Evolutionary conservation across 2,329 filamentous ascomycete genomes (phyloP), one percentile per base, ranked within the genome.

Genomic region (Acephala macrosclerotiorum): DNA sequence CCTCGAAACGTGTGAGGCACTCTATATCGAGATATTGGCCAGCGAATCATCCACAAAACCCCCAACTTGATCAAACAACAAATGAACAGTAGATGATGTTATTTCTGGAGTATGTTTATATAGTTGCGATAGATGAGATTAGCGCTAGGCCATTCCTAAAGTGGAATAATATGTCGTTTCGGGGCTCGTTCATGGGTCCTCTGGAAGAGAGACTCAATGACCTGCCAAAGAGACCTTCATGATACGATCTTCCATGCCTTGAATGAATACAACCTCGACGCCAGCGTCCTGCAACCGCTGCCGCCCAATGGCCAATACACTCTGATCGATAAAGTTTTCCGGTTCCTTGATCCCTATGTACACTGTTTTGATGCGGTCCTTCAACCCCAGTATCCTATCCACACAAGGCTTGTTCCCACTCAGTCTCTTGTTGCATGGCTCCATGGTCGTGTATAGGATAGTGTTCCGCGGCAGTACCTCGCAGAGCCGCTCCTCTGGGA

Each of bases 371-470:
- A 97, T 90, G 9, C 45, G 58, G 20, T 49, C 61, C 25, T 64
- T 65, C 25, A 90, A 83, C 5, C 4, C 81, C 47, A 95, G 79
- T 29, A 98, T 91, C 58, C 94, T 84, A 73, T 97, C 88, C 11
- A 92, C 91, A 73, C 95, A 95, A 0, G 91, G 84, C 62, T 86
- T 74, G 72, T 94, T 93, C 7, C 91, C 91, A 73, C 89, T 92
- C 58, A 92, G 80, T 35, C 92, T 84, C 72, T 89, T 82, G 62
- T 87, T 90, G 76, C 92, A 95, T 1, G 92, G 92, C 77, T 95
- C 95, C 84, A 98, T 93, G 0, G 94, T 97, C 0, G 96, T 97
- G 79, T 97, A 97, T 16, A 98, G 25, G 6, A 86, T 83, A 1
- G 85, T 79, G 0, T 85, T 85, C 80, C 35, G 82, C 78, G 85